Evolutionary conservation across 179 eudicot genomes (phyloP), one percentile per base, ranked within the genome.

Genomic region (Amaranthus tricolor): DNA sequence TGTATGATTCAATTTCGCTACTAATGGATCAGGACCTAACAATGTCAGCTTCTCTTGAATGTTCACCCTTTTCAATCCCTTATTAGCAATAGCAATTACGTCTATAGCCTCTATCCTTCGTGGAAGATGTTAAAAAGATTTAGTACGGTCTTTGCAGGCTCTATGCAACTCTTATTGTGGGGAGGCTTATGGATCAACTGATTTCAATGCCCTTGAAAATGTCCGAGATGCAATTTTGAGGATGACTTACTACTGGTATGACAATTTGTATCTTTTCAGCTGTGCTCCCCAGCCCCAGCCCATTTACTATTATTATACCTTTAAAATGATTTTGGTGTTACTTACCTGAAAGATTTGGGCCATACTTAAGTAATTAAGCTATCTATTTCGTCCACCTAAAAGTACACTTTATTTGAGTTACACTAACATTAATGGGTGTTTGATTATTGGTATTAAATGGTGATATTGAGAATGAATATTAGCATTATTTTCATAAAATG

Each of bases 191-290:
- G 94, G 96, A 61, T 86, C 97, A 64, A 85, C 90, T 54, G 99
- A 95, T 75, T 82, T 84, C 70, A 76, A 63, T 73, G 84, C 86
- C 74, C 93, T 95, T 58, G 93, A 93, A 83, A 89, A 79, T 75
- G 95, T 89, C 73, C 88, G 92, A 79, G 91, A 88, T 72, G 91
- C 96, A 83, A 94, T 94, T 73, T 74, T 90, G 65, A 94, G 91
- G 86, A 88, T 94, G 91, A 83, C 94, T 21, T 94, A 92, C 77
- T 94, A 92, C 89, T 94, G 98, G 98, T 94, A 86, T 79, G 73
- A 31, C 5, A 24, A 9, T 43, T 66, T 49, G 19, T 49, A 62
- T 40, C 19, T 13, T 47, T 64, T 16, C n/a, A 15, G 68, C 31
- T 66, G 54, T 48, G 11, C 17, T 47, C 6, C 53, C 49, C 66